phyloP scores from a whole-genome alignment of 2,329 filamentous ascomycete species.

The Exophiala aquamarina region DNA sequence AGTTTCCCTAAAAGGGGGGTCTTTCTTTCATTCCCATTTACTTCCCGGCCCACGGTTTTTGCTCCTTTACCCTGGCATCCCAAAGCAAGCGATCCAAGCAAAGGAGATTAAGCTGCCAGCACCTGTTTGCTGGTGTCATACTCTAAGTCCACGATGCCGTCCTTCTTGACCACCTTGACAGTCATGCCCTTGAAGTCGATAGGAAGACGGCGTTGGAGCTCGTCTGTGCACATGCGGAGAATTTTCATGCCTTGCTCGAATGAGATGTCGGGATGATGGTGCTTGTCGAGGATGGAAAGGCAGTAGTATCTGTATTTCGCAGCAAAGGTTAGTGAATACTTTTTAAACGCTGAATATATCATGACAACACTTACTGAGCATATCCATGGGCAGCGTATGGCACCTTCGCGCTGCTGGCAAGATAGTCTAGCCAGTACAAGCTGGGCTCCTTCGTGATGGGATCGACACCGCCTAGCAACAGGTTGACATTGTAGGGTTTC shows the following conservation, averaged over 20 bases:
- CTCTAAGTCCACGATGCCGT: constrained; percentile 81
- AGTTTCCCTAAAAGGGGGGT: too few species aligned
- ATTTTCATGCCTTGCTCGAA: constrained; percentile 90
- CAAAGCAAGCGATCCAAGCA: too few species aligned
- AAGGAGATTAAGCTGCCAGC: constrained; percentile 40
- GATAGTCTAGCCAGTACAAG: constrained; percentile 96
- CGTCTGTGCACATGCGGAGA: constrained; percentile 90
- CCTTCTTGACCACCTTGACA: constrained; percentile 93
- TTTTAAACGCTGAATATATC: constrained; percentile 27
- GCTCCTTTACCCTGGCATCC: background rate
- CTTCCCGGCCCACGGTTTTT: background rate
- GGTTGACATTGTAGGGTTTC: constrained; percentile 95
- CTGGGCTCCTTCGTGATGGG: constrained; percentile 86
- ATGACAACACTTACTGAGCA: constrained; percentile 69
- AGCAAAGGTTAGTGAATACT: too few species aligned
- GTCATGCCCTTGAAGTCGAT: constrained; percentile 97
- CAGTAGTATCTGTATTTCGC: constrained; percentile 81
- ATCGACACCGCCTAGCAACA: constrained; percentile 91
- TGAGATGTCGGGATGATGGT: constrained; percentile 92
- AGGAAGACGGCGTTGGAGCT: constrained; percentile 92
- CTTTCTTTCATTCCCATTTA: too few species aligned
- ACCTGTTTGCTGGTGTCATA: constrained; percentile 75
- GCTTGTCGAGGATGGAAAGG: constrained; percentile 95
- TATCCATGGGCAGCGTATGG: constrained; percentile 98
- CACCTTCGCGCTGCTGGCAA: constrained; percentile 81